Base-by-base conservation (phyloP, 306 rosid genomes). In the Fragaria ananassa region DNA sequence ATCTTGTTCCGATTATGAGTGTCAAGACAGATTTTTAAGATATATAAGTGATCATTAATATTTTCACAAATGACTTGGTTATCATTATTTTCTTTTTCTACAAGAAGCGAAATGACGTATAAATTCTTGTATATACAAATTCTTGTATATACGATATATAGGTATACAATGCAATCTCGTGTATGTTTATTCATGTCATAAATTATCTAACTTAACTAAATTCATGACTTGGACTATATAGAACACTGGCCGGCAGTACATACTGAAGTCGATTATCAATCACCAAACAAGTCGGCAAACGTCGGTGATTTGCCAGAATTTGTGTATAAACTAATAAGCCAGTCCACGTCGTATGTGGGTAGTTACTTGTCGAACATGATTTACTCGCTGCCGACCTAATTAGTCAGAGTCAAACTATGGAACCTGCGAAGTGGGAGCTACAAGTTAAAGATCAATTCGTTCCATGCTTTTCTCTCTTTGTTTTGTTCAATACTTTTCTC, bases 1-100 rank as follows among this genome's bases (percentile, higher is more conserved):
- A 83, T 89, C 78, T 65, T 84, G 84, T 84, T 84, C 83, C 74
- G 78, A 79, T 83, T 79, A 66, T 80, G 79, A 77, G 77, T 82
- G 76, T 75, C 35, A 19, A 53, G 41, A 82, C 76, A 63, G 72
- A 17, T 21, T 39, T 74, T 75, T 49, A 53, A 34, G 60, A 79
- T 73, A 44, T 74, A 74, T 49, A 18, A 34, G 49, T 60, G 21
- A 14, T 46, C 17, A 25, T 18, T 74, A 4, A 58, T 34, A 68
- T 5, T 29, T 66, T 15, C 17, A 58, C 4, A 25, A 8, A 25
- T 21, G 13, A 11, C 35, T 25, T 10, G 2, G 6, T 58, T 23
- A 23, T 21, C 13, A 49, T 49, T 42, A 1, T 41, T 41, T 41
- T 37, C 3, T 7, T 37, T 37, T 37, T 5, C 3, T 1, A 37